phyloP scores from a whole-genome alignment of 768 basidiomycete genomes.

The Russula emetica region DNA sequence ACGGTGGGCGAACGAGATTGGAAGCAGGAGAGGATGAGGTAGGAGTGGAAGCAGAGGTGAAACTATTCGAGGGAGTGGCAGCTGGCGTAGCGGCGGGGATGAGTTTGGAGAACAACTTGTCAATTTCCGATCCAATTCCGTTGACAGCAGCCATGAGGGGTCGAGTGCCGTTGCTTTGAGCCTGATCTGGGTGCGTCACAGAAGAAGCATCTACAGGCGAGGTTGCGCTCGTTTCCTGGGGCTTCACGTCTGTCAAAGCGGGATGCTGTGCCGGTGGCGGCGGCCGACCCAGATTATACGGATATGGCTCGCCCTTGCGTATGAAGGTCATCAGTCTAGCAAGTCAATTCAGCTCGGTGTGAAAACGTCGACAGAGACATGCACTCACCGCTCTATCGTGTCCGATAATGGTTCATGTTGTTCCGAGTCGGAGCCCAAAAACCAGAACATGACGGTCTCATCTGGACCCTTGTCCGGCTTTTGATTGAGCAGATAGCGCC shows the following conservation, averaged over 20 bases:
- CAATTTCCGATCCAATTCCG: slow-evolving; percentile 38
- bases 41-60: slow-evolving; percentile 36
- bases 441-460: slow-evolving; percentile 70
- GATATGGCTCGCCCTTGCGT: slow-evolving; percentile 65
- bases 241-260: slow-evolving; percentile 30
- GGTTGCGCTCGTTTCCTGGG: not conserved
- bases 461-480: slow-evolving; percentile 52
- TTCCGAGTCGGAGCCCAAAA: slow-evolving; percentile 52
- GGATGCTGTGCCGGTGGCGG: slow-evolving; percentile 50
- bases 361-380: not conserved
- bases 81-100: slow-evolving; percentile 31
- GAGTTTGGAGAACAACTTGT: slow-evolving; percentile 45
- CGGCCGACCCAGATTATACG: slow-evolving; percentile 64
- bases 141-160: slow-evolving; percentile 17
- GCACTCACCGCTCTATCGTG: slow-evolving; percentile 59
- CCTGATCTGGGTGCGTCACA: not conserved
- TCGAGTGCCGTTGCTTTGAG: slow-evolving; percentile 8
- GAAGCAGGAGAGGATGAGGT: slow-evolving; percentile 25
- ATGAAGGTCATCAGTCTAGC: slow-evolving; percentile 49
- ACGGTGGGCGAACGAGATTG: slow-evolving; percentile 23
- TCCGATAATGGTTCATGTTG: slow-evolving; percentile 68
- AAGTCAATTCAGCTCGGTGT: not conserved
- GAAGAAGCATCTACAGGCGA: not conserved
- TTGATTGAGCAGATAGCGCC: slow-evolving; percentile 41
- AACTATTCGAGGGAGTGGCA: slow-evolving; percentile 30